Percentiles rank a stretch among this genome's conserved stretches.
Conservation (phyloP, 2,329 filamentous ascomycete species). For the Chaetomium strumarium region DNA sequence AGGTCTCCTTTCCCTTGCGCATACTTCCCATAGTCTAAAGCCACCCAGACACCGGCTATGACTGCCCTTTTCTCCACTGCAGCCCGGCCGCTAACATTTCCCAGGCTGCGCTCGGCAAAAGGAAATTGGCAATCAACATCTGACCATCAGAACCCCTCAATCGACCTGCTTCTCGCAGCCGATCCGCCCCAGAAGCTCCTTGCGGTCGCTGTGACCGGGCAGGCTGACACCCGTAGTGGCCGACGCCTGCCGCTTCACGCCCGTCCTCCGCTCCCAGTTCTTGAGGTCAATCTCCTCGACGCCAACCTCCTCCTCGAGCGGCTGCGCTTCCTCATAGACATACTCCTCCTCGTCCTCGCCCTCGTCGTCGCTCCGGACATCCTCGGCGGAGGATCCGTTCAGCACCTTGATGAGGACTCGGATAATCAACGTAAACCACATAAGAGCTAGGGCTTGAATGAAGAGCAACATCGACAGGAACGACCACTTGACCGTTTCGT, state of each 20-base stretch:
- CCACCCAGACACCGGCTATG: background rate
- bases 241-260: slow-evolving; percentile 47
- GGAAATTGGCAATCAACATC: background rate
- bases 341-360: slow-evolving; percentile 52
- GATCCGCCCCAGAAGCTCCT: slow-evolving; percentile 75
- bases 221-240: slow-evolving; percentile 56
- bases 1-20: background rate
- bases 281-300: slow-evolving; percentile 65
- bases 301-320: slow-evolving; percentile 69
- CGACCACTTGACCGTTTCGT: slow-evolving; percentile 62
- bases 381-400: slow-evolving; percentile 70
- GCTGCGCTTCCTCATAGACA: slow-evolving; percentile 48
- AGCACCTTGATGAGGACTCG: slow-evolving; percentile 77
- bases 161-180: slow-evolving; percentile 73
- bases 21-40: background rate
- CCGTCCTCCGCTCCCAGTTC: slow-evolving; percentile 53
- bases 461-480: slow-evolving; percentile 74
- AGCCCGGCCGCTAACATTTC: background rate
- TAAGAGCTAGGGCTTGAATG: slow-evolving; percentile 71
- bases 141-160: slow-evolving; percentile 22
- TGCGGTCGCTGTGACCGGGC: slow-evolving; percentile 66
- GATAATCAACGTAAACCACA: slow-evolving; percentile 86
- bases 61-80: background rate
- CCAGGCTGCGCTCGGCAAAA: background rate
- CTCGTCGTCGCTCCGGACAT: slow-evolving; percentile 82